Percentiles rank a stretch among this genome's conserved stretches.
Evolutionary conservation across 2,329 filamentous ascomycete genomes (phyloP).

Genomic region (Thyridium curvatum): DNA sequence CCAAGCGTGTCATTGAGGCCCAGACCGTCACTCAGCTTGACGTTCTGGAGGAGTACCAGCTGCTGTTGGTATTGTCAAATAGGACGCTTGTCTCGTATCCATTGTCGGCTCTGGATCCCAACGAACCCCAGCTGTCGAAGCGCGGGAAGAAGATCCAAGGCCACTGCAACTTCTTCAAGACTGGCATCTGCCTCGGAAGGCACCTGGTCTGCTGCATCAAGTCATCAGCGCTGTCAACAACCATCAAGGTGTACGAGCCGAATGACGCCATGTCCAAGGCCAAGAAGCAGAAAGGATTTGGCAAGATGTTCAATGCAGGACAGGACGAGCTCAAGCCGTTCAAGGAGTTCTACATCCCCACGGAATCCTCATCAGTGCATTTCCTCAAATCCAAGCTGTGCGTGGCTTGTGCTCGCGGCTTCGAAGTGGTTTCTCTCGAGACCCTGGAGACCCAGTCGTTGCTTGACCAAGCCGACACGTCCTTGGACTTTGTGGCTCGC

Average conservation of each 20-base stretch:
- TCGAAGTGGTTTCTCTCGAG: slow-evolving; percentile 93
- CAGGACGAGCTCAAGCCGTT: slow-evolving; percentile 95
- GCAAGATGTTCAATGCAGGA: slow-evolving; percentile 88
- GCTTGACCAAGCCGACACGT: slow-evolving; percentile 95
- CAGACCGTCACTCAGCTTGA: slow-evolving; percentile 91
- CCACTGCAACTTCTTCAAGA: slow-evolving; percentile 98
- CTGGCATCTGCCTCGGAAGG: slow-evolving; percentile 86
- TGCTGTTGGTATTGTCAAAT: slow-evolving; percentile 86
- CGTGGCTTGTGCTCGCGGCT: slow-evolving; percentile 90
- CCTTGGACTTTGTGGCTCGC: slow-evolving; percentile 90
- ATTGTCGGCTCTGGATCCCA: slow-evolving; percentile 76
- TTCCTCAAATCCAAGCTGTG: slow-evolving; percentile 96
- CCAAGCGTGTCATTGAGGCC: slow-evolving; percentile 78
- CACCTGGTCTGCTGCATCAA: slow-evolving; percentile 97
- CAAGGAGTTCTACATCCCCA: slow-evolving; percentile 98
- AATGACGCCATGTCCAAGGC: slow-evolving; percentile 91
- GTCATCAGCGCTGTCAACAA: slow-evolving; percentile 85
- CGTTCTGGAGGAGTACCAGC: slow-evolving; percentile 88
- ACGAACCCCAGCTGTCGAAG: slow-evolving; percentile 74
- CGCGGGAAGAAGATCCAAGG: slow-evolving; percentile 93
- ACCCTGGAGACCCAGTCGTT: slow-evolving; percentile 97
- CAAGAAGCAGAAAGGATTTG: slow-evolving; percentile 91
- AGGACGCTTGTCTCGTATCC: slow-evolving; percentile 90
- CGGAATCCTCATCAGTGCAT: slow-evolving; percentile 96
- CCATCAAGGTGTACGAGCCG: slow-evolving; percentile 98